These are phyloP conservation scores for Paxillus ammoniavirescens DNA, from an alignment of 768 basidiomycete species.

Conservation along the genomic window DNA sequence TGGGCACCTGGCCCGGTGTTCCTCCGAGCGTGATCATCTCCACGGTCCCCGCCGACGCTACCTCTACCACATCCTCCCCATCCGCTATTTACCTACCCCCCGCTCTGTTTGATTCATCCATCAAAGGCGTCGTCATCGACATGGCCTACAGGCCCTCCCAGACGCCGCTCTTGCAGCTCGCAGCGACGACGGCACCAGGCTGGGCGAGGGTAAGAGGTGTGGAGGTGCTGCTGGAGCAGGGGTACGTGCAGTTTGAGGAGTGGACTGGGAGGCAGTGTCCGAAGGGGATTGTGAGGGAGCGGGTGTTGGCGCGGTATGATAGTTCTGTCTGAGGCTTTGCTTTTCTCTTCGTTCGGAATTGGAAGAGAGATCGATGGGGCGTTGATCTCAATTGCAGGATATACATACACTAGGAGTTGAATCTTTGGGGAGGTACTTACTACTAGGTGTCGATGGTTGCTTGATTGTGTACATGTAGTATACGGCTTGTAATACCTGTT, in stretches of 20 bases:
- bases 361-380: no score
- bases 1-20: slow-evolving; percentile 50
- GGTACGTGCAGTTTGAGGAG: slow-evolving; percentile 76
- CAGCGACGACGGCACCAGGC: slow-evolving; percentile 43
- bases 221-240: slow-evolving; percentile 87
- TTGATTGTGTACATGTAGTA: not conserved
- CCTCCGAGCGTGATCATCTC: slow-evolving; percentile 79
- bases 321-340: not conserved
- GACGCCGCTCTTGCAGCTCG: slow-evolving; percentile 77
- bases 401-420: no score
- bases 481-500: not conserved
- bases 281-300: slow-evolving; percentile 40
- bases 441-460: no score
- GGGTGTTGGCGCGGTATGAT: slow-evolving; percentile 48
- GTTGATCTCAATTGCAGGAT: no score
- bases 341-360: no score
- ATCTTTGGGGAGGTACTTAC: no score
- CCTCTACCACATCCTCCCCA: slow-evolving; percentile 31
- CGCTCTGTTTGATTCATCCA: slow-evolving; percentile 53
- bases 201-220: slow-evolving; percentile 81
- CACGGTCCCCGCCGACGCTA: slow-evolving; percentile 77
- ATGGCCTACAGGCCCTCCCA: slow-evolving; percentile 91
- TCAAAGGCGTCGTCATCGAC: slow-evolving; percentile 81
- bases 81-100: slow-evolving; percentile 49
- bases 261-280: slow-evolving; percentile 78